phyloP scores from a whole-genome alignment of 768 basidiomycete genomes.

The Cantharellus anzutake region DNA sequence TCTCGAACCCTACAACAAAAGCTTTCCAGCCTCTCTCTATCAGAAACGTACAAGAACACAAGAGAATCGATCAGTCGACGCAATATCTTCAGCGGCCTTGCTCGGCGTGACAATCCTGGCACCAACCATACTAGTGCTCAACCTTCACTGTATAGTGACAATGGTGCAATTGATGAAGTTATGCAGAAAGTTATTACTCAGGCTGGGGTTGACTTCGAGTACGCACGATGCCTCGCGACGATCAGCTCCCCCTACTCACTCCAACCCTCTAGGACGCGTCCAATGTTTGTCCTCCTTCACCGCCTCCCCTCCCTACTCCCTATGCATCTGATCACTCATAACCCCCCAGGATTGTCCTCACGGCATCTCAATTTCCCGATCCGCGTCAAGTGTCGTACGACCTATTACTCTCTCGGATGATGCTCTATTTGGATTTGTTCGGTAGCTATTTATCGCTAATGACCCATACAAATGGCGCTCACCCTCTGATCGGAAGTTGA shows the following conservation, averaged over 20 bases:
- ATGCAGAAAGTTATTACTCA: slow-evolving; percentile 64
- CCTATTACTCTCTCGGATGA: slow-evolving; percentile 44
- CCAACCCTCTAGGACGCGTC: slow-evolving; percentile 43
- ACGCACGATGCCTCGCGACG: slow-evolving; percentile 15
- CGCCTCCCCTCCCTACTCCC: not conserved
- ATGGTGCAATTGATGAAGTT: slow-evolving; percentile 36
- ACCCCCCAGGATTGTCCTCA: slow-evolving; percentile 53
- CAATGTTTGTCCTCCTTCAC: slow-evolving; percentile 39
- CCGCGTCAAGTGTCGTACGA: slow-evolving; percentile 62
- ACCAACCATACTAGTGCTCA: slow-evolving; percentile 12
- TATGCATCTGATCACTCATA: slow-evolving; percentile 5
- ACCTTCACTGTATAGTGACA: not conserved
- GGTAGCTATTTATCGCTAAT: slow-evolving; percentile 4
- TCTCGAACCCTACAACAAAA: slow-evolving; percentile 11
- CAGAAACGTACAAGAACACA: slow-evolving; percentile 11
- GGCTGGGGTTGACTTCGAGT: slow-evolving; percentile 85
- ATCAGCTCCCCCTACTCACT: not conserved
- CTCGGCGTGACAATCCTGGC: slow-evolving; percentile 2
- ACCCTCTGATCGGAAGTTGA: slow-evolving; percentile 56
- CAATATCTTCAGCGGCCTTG: slow-evolving; percentile 3
- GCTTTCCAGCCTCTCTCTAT: slow-evolving; percentile 9
- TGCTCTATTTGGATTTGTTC: not conserved
- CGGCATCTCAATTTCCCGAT: slow-evolving; percentile 68
- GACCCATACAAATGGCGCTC: slow-evolving; percentile 23
- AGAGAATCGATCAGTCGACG: not conserved